Conservation (phyloP, 495 filamentous ascomycete species). For the Cairneyella variabilis region DNA sequence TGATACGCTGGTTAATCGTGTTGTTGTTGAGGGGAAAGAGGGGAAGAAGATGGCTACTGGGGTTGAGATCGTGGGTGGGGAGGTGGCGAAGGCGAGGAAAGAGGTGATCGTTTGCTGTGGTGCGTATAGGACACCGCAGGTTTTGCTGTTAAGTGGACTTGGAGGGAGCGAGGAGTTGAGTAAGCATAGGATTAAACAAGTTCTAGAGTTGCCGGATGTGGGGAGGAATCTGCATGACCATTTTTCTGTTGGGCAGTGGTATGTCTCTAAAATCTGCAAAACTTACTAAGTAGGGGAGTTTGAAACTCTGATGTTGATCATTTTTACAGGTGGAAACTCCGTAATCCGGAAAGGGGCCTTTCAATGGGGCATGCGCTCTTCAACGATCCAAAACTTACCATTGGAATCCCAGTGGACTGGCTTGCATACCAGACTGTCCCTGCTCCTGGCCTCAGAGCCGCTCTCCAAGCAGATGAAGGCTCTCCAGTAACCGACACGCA, state of each 20-base stretch:
- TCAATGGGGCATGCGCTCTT: background rate
- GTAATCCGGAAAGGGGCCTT: background rate
- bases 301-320: too few relatives aligned
- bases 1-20: too few relatives aligned
- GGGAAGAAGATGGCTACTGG: background rate
- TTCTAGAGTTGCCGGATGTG: background rate
- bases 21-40: background rate
- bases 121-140: background rate
- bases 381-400: background rate
- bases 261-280: too few relatives aligned
- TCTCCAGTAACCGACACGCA: background rate
- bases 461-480: background rate
- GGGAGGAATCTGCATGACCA: background rate
- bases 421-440: too few relatives aligned
- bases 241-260: background rate
- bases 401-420: background rate
- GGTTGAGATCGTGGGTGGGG: background rate
- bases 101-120: background rate
- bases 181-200: background rate
- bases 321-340: background rate
- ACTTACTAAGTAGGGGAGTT: too few relatives aligned
- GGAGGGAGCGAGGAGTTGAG: background rate
- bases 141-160: background rate
- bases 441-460: too few relatives aligned
- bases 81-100: background rate